A percentile compares a stretch with the other conserved stretches of the same genome.
These are phyloP conservation scores for Stemphylium beticola DNA, from an alignment of 2,329 filamentous ascomycete genomes.

Conservation along the genomic window DNA sequence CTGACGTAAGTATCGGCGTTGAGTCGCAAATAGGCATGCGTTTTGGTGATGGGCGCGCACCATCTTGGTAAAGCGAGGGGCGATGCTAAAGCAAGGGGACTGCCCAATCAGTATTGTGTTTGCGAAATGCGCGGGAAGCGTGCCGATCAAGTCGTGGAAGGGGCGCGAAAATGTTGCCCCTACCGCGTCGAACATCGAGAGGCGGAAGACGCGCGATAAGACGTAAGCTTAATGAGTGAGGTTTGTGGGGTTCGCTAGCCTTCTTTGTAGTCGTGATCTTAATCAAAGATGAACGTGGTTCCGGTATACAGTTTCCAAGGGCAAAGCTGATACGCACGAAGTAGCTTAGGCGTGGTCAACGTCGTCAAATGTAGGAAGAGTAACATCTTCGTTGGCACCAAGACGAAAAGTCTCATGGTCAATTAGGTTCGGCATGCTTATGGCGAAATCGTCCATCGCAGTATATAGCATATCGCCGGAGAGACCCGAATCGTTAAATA, in stretches of 20 bases:
- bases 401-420: slow-evolving; percentile 19
- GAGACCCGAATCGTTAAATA: neutral
- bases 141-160: too few species aligned
- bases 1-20: too few species aligned
- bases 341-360: neutral
- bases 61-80: too few species aligned
- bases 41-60: too few species aligned
- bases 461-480: neutral
- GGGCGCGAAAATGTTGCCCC: too few species aligned
- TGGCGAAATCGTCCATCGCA: neutral
- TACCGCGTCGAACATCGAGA: too few species aligned
- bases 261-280: neutral
- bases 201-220: neutral
- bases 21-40: too few species aligned
- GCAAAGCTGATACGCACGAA: neutral
- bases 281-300: neutral
- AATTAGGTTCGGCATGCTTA: neutral
- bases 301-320: neutral
- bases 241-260: neutral
- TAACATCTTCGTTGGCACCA: slow-evolving; percentile 28
- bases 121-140: too few species aligned
- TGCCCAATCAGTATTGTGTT: too few species aligned
- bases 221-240: neutral
- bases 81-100: too few species aligned
- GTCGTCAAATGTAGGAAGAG: slow-evolving; percentile 21